Conservation (phyloP, 768 basidiomycete species). For the Termitomyces titanicus region DNA sequence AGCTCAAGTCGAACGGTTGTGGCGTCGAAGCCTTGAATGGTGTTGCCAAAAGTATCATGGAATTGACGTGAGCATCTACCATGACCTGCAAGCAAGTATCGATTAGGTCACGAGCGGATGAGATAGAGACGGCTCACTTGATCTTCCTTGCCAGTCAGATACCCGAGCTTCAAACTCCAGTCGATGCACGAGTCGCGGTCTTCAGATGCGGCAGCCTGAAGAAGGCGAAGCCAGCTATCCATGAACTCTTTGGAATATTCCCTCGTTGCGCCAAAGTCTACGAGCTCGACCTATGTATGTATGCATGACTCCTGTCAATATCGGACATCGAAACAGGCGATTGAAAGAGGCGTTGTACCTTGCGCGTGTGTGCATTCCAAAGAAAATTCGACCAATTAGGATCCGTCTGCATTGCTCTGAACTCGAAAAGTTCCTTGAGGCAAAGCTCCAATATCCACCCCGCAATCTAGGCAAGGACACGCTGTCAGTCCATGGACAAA, state of each 20-base stretch:
- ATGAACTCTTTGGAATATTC: slow-evolving; percentile 85
- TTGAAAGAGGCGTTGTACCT: slow-evolving; percentile 34
- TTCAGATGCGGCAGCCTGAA: slow-evolving; percentile 71
- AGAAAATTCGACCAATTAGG: slow-evolving; percentile 99
- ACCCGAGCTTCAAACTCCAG: slow-evolving; percentile 81
- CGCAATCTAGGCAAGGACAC: slow-evolving; percentile 61
- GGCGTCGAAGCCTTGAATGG: slow-evolving; percentile 69
- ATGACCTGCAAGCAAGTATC: slow-evolving; percentile 51
- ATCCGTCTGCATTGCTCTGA: slow-evolving; percentile 95
- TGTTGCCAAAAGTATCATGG: slow-evolving; percentile 79
- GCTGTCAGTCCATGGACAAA: background rate
- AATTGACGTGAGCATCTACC: slow-evolving; percentile 81
- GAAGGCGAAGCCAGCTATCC: slow-evolving; percentile 80
- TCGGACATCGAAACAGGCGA: background rate
- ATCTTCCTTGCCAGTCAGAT: slow-evolving; percentile 86
- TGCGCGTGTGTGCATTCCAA: slow-evolving; percentile 66
- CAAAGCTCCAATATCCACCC: slow-evolving; percentile 79
- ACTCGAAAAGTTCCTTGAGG: slow-evolving; percentile 85
- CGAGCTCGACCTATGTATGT: slow-evolving; percentile 82
- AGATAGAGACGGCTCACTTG: slow-evolving; percentile 43
- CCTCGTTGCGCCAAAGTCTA: slow-evolving; percentile 95
- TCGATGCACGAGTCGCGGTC: slow-evolving; percentile 65
- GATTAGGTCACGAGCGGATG: background rate
- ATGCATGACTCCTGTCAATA: background rate
- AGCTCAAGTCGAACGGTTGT: slow-evolving; percentile 81